Evolutionary conservation across 148 eudicot genomes (phyloP).

Genomic region (Vaccinium myrtillus): DNA sequence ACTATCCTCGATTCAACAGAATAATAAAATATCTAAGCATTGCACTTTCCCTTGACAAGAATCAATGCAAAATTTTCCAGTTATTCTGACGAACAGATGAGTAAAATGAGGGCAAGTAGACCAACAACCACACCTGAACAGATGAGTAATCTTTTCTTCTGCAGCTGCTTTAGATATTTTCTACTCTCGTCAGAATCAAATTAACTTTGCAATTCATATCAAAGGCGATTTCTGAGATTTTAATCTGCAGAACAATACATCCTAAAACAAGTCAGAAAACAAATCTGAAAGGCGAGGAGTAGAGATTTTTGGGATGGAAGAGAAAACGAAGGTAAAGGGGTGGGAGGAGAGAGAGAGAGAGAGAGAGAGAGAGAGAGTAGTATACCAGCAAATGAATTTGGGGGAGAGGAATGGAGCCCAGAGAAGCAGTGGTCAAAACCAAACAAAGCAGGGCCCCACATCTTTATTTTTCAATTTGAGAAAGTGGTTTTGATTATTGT

Average conservation of each 20-base stretch:
- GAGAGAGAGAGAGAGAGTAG: neutral
- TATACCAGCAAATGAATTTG: neutral
- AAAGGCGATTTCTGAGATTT: neutral
- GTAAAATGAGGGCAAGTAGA: neutral
- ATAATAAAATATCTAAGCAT: neutral
- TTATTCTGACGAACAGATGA: neutral
- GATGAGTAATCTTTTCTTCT: neutral
- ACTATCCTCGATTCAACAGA: neutral
- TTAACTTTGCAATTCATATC: neutral
- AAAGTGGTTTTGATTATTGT: neutral
- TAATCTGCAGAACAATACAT: neutral
- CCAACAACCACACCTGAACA: neutral
- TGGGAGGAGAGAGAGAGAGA: neutral
- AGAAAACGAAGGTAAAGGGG: neutral
- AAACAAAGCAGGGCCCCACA: neutral
- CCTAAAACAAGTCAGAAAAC: slow-evolving; percentile 4
- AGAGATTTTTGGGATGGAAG: neutral
- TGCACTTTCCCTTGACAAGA: neutral
- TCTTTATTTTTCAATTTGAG: slow-evolving; percentile 17
- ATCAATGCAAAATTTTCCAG: neutral
- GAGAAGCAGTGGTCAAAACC: slow-evolving; percentile 19
- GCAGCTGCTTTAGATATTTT: slow-evolving; percentile 8
- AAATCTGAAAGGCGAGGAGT: neutral
- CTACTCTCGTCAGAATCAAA: neutral
- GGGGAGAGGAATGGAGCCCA: neutral